These are phyloP conservation scores for Sclerotinia sclerotiorum DNA, from an alignment of 2,329 filamentous ascomycete genomes.

Conservation along the genomic window DNA sequence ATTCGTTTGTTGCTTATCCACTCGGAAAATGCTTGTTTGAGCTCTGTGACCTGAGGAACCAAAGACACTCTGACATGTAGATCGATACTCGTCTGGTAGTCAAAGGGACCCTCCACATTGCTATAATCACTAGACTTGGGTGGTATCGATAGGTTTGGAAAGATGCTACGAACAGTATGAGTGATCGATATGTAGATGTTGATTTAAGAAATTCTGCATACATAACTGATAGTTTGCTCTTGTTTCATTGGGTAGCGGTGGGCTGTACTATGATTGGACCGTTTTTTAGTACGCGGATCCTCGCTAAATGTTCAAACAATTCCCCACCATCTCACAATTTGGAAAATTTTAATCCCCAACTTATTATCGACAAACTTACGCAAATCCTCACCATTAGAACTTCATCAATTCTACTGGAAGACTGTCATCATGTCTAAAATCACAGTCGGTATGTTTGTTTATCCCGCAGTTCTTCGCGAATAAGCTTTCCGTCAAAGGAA, in stretches of 20 bases:
- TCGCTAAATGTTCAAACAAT: conserved; percentile 15
- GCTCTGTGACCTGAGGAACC: neutral
- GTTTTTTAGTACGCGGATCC: neutral
- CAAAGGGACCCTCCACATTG: too few relatives aligned
- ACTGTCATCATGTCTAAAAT: conserved; percentile 88
- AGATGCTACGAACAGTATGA: neutral
- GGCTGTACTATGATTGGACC: neutral
- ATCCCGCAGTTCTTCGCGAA: conserved; percentile 6
- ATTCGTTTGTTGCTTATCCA: neutral
- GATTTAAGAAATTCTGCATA: neutral
- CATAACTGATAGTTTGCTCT: neutral
- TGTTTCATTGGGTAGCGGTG: neutral
- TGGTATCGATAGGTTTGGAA: neutral
- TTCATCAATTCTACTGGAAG: conserved; percentile 71
- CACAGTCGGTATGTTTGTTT: conserved; percentile 61
- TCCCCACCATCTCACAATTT: conserved; percentile 21
- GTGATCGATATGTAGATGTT: neutral
- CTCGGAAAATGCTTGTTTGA: neutral
- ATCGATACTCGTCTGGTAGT: too few relatives aligned
- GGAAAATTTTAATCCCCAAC: conserved; percentile 7
- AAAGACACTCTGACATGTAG: too few relatives aligned
- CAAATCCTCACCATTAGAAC: conserved; percentile 73
- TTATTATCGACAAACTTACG: conserved; percentile 31
- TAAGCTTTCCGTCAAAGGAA: neutral
- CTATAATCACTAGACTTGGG: neutral